Conservation (phyloP, 768 basidiomycete genomes). For the Agaricus sinodeliciosus region DNA sequence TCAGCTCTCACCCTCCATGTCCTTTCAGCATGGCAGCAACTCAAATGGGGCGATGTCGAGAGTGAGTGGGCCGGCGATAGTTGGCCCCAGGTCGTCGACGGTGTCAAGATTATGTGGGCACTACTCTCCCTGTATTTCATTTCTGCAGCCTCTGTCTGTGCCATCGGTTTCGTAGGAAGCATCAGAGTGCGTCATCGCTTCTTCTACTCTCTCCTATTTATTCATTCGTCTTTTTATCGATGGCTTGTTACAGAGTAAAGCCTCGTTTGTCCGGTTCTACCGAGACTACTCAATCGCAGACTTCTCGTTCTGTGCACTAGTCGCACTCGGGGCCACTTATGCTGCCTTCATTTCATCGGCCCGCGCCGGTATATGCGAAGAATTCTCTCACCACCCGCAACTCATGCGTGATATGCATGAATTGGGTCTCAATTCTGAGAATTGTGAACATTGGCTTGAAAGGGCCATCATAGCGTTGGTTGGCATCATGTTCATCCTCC, state of each 20-base stretch:
- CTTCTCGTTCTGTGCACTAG: slow-evolving; percentile 61
- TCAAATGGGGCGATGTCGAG: slow-evolving; percentile 14
- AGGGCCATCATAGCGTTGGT: slow-evolving; percentile 54
- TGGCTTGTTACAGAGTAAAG: slow-evolving; percentile 38
- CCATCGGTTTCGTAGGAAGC: slow-evolving; percentile 64
- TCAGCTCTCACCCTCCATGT: slow-evolving; percentile 16
- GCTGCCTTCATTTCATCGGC: slow-evolving; percentile 49
- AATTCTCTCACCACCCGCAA: slow-evolving; percentile 69
- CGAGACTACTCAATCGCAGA: slow-evolving; percentile 79
- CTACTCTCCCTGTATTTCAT: slow-evolving; percentile 63
- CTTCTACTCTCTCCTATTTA: slow-evolving; percentile 1
- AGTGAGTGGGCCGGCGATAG: slow-evolving; percentile 13
- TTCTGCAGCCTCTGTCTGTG: slow-evolving; percentile 55
- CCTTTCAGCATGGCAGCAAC: slow-evolving; percentile 18
- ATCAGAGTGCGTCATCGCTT: slow-evolving; percentile 42
- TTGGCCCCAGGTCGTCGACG: slow-evolving; percentile 24
- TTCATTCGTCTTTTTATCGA: not conserved
- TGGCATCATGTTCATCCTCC: slow-evolving; percentile 51
- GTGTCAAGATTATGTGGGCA: slow-evolving; percentile 49
- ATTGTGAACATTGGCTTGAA: slow-evolving; percentile 77
- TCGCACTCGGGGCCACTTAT: slow-evolving; percentile 50
- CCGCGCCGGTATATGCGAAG: slow-evolving; percentile 63
- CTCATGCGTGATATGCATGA: slow-evolving; percentile 64
- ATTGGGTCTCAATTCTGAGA: slow-evolving; percentile 69
- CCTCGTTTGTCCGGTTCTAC: slow-evolving; percentile 69